Evolutionary conservation across 768 basidiomycete species (phyloP).

Genomic region (Mycena leptocephala): DNA sequence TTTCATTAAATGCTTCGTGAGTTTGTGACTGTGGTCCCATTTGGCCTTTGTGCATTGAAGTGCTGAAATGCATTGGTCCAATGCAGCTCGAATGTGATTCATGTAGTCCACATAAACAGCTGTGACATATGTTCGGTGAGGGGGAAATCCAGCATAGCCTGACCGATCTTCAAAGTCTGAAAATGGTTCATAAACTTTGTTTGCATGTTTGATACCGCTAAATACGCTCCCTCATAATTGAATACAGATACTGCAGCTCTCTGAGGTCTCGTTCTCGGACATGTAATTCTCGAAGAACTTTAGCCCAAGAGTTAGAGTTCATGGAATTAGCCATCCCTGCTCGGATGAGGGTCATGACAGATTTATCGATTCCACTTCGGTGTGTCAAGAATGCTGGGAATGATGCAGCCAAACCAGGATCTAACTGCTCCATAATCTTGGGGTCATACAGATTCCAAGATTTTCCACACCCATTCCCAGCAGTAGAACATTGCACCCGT

Average conservation of each 20-base stretch:
- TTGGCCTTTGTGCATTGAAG: not conserved
- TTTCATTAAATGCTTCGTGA: not conserved
- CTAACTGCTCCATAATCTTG: constrained; percentile 24
- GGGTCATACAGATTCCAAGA: constrained; percentile 35
- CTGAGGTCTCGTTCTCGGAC: constrained; percentile 30
- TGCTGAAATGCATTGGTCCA: constrained; percentile 36
- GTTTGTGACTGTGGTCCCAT: not conserved
- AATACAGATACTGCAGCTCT: constrained; percentile 32
- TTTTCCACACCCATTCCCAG: constrained; percentile 33
- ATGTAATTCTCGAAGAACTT: constrained; percentile 34
- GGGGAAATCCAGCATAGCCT: constrained; percentile 28
- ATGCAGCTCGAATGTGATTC: constrained; percentile 27
- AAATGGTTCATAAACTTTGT: constrained; percentile 12
- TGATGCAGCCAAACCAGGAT: constrained; percentile 14
- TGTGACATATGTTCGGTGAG: not conserved
- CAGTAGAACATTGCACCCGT: constrained; percentile 14
- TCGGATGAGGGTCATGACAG: constrained; percentile 31
- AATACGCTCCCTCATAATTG: not conserved
- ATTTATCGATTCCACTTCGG: constrained; percentile 38
- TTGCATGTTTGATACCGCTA: not conserved
- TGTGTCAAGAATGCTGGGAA: constrained; percentile 37
- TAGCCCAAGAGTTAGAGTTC: constrained; percentile 31
- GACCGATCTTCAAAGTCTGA: constrained; percentile 25
- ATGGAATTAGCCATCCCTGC: constrained; percentile 31
- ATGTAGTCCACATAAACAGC: constrained; percentile 36